Base-by-base conservation (phyloP, 495 filamentous ascomycete genomes). In the Daldinia caldariorum region DNA sequence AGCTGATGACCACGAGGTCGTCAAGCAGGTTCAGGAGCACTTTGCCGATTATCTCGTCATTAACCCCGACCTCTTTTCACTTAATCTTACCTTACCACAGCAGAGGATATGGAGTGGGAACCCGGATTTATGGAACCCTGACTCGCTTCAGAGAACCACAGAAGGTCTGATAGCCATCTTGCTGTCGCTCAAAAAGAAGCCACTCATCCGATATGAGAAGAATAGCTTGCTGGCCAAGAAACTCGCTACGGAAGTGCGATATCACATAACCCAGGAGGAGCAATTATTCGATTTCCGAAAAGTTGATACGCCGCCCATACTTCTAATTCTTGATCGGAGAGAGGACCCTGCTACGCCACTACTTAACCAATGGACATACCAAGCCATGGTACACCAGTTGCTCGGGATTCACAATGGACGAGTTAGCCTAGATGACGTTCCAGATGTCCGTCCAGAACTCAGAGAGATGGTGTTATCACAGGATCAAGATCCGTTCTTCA, bases 401-500 rank as follows among this genome's bases (percentile, higher is more conserved):
- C 85, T 98, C 37, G 96, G 95, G 13, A 97, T 99, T 61, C 85
- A 92, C 64, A 97, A 97, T 77, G 95, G 95, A 18, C 86, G 93
- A 20, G 94, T 98, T 4, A 91, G 97, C 73, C 83, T 99, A 47
- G 89, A 88, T 65, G 88, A 92, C 58, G 91, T 97, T 0, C 94
- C 94, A 37, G 95, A 97, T 59, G 88, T 97, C 54, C 86, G 93
- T 56, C 90, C 92, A 14, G 95, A 99, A 80, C 84, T 98, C 29
- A 93, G 91, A 80, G 95, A 99, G 82, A 94, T 99, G 63, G 94
- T 97, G 10, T 82, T 99, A 18, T 97, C 94, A 1, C 96, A 96
- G 79, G 96, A 98, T 67, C 96, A 98, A 78, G 95, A 99, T 75
- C 96, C 95, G 0, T 99, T 99, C 82, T 99, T 98, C 82, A 97